Base-by-base conservation (phyloP, 306 rosid genomes). In the Luffa aegyptiaca region DNA sequence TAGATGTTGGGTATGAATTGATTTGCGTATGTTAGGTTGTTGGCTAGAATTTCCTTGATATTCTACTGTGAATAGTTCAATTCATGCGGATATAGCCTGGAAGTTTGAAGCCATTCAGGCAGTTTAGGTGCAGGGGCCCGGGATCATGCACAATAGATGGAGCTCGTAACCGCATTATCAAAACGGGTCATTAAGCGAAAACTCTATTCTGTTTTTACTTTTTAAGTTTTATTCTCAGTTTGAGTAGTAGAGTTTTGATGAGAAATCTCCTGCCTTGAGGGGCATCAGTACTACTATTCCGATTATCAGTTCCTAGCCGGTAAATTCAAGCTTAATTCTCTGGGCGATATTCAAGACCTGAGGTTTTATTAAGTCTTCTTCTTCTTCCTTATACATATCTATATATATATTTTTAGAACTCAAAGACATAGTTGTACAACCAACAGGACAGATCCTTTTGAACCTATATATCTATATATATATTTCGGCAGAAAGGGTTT, bases 141-240 rank as follows among this genome's bases (percentile, higher is more conserved):
- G 64, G 63, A 33, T 75, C 79, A 75, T 75, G 65, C 64, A 21
- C 76, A 71, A 44, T 46, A 45, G 20, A 71, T 46, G 76, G 57
- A 46, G 41, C 76, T 75, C 37, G 10, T 8, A 52, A 52, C 78
- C 42, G 42, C 63, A 75, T 75, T 75, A 52, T 49, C 78, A 45
- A n/a, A 10, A 10, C 10, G 17, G 20, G n/a, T 45, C 13, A 20
- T 70, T 61, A 57, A 57, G 66, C 31, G 33, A 61, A 61, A 26
- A 17, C 26, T 65, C 10, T 56, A 17, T 18, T 56, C 62, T 56
- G 10, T 56, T 56, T 58, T 37, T 39, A 66, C 11, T 17, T 66
- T 18, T 39, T 35, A 4, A 16, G 63, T 35, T 35, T 7, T 68
- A 41, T 41, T 41, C 33, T 73, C 31, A 26, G 78, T 33, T 71